Conservation (phyloP, 2,329 filamentous ascomycete genomes). For the Phialophora chinensis region DNA sequence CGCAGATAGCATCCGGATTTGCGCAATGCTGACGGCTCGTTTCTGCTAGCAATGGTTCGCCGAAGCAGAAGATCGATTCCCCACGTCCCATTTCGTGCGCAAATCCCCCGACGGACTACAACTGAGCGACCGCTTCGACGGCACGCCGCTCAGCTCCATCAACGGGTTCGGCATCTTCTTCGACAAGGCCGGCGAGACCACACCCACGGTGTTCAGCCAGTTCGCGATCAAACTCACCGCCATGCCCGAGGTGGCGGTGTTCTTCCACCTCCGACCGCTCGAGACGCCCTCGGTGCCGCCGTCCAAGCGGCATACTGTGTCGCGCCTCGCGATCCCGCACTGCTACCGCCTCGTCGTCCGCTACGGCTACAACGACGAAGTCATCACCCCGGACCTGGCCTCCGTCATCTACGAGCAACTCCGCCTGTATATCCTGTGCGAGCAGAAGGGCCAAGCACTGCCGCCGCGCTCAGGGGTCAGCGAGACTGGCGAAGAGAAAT, state of each 20-base stretch:
- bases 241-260: constrained; percentile 71
- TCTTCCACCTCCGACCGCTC: constrained; percentile 74
- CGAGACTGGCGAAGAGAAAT: neutral
- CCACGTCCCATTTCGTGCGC: constrained; percentile 49
- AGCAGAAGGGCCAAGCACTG: neutral
- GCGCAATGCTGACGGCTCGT: neutral
- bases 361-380: constrained; percentile 75
- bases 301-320: constrained; percentile 57
- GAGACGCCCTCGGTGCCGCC: constrained; percentile 62
- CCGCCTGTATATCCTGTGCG: constrained; percentile 55
- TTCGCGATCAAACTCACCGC: constrained; percentile 74
- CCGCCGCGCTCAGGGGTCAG: neutral
- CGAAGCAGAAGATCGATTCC: constrained; percentile 67
- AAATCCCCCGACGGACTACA: constrained; percentile 38
- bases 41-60: constrained; percentile 66
- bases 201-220: constrained; percentile 72
- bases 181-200: constrained; percentile 71
- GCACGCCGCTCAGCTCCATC: constrained; percentile 53
- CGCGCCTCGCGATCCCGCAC: constrained; percentile 57
- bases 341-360: constrained; percentile 73
- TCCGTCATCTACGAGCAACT: constrained; percentile 66
- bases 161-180: constrained; percentile 75
- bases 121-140: constrained; percentile 51
- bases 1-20: neutral
- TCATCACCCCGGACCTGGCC: constrained; percentile 69